Percentiles rank a stretch among this genome's conserved stretches.
phyloP scores from a whole-genome alignment of 148 eudicot species.

The Rhododendron vialii region DNA sequence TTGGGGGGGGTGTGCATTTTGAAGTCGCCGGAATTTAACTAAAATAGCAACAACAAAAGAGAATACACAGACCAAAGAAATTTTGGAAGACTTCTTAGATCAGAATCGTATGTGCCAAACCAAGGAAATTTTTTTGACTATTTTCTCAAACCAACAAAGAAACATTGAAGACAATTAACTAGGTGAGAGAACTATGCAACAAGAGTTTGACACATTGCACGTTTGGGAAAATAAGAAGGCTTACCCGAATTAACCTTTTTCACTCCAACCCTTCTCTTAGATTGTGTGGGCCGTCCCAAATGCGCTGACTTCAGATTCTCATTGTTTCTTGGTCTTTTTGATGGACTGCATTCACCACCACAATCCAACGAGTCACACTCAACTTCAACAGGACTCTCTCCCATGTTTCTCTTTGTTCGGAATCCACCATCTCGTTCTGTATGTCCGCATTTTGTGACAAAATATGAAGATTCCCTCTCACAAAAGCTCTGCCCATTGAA shows the following conservation, averaged over 20 bases:
- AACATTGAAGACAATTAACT: not conserved
- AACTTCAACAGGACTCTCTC: slow-evolving; percentile 19
- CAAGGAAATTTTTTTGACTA: not conserved
- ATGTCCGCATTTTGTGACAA: slow-evolving; percentile 39
- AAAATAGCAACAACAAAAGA: not conserved
- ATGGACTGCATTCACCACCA: not conserved
- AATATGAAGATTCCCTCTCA: slow-evolving; percentile 50
- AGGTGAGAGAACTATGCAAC: not conserved
- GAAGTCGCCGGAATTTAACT: not conserved
- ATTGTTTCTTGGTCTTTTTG: slow-evolving; percentile 22
- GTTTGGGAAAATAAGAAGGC: not conserved
- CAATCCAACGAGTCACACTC: slow-evolving; percentile 15
- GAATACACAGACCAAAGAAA: not conserved
- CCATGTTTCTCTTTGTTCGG: slow-evolving; percentile 7
- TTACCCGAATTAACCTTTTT: not conserved
- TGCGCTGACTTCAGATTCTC: slow-evolving; percentile 1
- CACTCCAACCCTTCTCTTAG: too few species aligned
- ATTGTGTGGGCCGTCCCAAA: not conserved
- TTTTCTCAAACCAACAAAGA: not conserved
- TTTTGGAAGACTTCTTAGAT: not conserved
- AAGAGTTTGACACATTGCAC: not conserved
- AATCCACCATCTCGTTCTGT: slow-evolving; percentile 1
- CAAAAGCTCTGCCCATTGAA: slow-evolving; percentile 39
- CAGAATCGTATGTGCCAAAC: not conserved
- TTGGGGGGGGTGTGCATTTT: too few species aligned